These are phyloP conservation scores for Gelatoporia subvermispora DNA, from an alignment of 768 basidiomycete genomes.

Conservation along the genomic window DNA sequence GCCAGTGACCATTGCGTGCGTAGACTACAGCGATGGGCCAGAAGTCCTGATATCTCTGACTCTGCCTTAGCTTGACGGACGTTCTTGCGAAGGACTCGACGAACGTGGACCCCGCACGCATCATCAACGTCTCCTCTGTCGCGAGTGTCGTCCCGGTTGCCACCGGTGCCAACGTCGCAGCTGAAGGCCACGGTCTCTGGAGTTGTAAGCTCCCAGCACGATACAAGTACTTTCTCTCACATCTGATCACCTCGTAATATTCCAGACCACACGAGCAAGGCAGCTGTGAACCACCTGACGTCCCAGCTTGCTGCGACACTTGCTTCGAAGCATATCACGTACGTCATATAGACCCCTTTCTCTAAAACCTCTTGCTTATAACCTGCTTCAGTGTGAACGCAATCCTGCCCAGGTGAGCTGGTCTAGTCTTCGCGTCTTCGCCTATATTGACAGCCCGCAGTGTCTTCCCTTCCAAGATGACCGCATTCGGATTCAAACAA, in stretches of 20 bases:
- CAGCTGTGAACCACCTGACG: constrained; percentile 83
- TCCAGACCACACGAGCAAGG: constrained; percentile 79
- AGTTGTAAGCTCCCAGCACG: constrained; percentile 50
- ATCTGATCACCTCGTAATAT: not conserved
- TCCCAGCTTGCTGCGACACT: constrained; percentile 66
- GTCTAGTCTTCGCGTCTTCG: not conserved
- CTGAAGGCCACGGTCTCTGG: constrained; percentile 61
- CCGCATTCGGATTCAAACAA: constrained; percentile 59
- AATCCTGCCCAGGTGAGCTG: constrained; percentile 68
- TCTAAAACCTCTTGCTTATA: constrained; percentile 1
- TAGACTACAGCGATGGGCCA: constrained; percentile 1
- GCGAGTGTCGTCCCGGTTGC: constrained; percentile 50
- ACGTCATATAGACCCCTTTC: constrained; percentile 23
- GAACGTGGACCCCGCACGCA: constrained; percentile 60
- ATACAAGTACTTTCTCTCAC: not conserved
- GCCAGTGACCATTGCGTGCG: constrained; percentile 50
- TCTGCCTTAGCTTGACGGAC: constrained; percentile 43
- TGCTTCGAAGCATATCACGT: constrained; percentile 59
- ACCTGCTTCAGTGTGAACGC: constrained; percentile 64
- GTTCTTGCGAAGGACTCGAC: constrained; percentile 63
- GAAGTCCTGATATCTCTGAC: not conserved
- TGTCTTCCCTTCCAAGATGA: constrained; percentile 84
- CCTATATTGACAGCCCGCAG: constrained; percentile 27
- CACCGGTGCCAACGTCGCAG: constrained; percentile 45
- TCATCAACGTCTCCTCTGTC: constrained; percentile 80